Conservation (phyloP, 2,329 filamentous ascomycete species). For the Scytalidium sp. region DNA sequence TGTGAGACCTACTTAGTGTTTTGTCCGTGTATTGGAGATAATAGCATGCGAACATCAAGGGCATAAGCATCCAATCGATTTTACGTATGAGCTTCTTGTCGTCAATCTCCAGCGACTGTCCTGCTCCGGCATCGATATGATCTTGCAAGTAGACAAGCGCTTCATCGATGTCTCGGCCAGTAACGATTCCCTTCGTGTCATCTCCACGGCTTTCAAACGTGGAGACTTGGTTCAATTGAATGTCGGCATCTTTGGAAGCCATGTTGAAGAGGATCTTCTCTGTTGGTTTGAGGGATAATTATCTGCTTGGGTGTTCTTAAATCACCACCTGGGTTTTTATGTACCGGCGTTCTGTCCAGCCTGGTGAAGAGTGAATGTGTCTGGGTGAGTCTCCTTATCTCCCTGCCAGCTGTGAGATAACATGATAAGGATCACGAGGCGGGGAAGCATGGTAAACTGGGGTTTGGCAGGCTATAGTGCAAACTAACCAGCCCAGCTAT, state of each 20-base stretch:
- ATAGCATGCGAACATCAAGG: conserved; percentile 50
- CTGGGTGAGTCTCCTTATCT: neutral
- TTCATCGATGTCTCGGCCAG: neutral
- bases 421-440: neutral
- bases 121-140: neutral
- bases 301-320: too few species aligned
- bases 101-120: conserved; percentile 10
- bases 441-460: neutral
- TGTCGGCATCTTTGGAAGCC: neutral
- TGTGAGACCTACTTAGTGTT: conserved; percentile 23
- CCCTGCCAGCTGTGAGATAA: neutral
- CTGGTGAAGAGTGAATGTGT: neutral
- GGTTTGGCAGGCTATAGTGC: neutral
- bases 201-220: neutral
- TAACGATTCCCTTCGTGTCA: neutral
- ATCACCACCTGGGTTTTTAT: too few species aligned
- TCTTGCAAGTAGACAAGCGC: neutral
- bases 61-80: conserved; percentile 62
- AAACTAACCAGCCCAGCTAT: neutral
- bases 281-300: neutral
- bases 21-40: conserved; percentile 62
- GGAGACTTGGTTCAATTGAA: neutral
- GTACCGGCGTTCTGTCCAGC: too few species aligned
- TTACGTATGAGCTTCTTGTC: conserved; percentile 53
- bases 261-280: neutral